These are phyloP conservation scores for Xylariaceae sp. DNA, from an alignment of 2,329 filamentous ascomycete genomes.

Conservation along the genomic window DNA sequence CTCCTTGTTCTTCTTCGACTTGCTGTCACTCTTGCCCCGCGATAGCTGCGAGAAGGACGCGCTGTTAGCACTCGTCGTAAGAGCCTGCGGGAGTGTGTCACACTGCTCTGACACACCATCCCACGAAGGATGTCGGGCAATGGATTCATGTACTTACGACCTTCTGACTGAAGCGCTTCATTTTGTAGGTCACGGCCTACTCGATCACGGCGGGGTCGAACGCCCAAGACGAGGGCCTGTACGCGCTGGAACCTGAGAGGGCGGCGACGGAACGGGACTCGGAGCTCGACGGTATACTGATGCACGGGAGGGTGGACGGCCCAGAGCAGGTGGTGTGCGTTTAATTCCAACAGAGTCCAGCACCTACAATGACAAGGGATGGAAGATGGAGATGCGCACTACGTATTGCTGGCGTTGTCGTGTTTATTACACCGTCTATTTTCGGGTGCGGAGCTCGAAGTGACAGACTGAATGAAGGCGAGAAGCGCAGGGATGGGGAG, in stretches of 20 bases:
- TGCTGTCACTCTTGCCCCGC: slow-evolving; percentile 79
- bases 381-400: slow-evolving; percentile 10
- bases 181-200: slow-evolving; percentile 42
- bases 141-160: slow-evolving; percentile 55
- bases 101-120: neutral
- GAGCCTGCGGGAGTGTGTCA: neutral
- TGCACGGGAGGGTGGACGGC: neutral
- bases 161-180: slow-evolving; percentile 97
- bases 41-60: slow-evolving; percentile 64
- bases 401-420: slow-evolving; percentile 10
- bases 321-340: neutral
- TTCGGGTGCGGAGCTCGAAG: slow-evolving; percentile 24
- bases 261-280: slow-evolving; percentile 3
- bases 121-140: neutral
- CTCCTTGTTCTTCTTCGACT: slow-evolving; percentile 71
- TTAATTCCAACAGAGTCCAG: slow-evolving; percentile 5
- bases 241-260: neutral
- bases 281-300: slow-evolving; percentile 4
- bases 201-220: slow-evolving; percentile 28
- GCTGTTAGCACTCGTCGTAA: slow-evolving; percentile 13
- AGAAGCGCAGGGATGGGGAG: slow-evolving; percentile 16
- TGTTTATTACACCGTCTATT: slow-evolving; percentile 28
- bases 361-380: slow-evolving; percentile 6
- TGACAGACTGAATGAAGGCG: slow-evolving; percentile 13
- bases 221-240: slow-evolving; percentile 19